Evolutionary conservation across 345 rosid genomes (phyloP).

Genomic region (Salix brachista): DNA sequence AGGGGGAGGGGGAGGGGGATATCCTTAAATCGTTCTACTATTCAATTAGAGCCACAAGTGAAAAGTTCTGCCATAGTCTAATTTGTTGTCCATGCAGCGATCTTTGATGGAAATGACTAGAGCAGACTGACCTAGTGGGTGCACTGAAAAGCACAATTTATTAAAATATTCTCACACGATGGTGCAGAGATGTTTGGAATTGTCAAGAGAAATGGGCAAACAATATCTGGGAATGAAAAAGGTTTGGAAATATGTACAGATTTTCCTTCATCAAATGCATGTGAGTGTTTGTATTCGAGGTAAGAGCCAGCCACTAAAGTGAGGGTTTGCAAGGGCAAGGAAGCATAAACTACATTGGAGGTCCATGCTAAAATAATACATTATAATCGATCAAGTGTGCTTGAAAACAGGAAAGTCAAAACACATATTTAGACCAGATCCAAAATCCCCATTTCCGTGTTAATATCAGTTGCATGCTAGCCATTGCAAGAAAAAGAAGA

Average conservation of each 20-base stretch:
- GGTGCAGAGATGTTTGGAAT: neutral
- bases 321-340: neutral
- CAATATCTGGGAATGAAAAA: neutral
- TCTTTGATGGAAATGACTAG: neutral
- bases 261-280: neutral
- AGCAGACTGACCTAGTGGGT: neutral
- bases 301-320: neutral
- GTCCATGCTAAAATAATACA: neutral
- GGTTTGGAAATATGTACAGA: neutral
- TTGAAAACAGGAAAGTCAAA: neutral
- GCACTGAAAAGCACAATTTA: neutral
- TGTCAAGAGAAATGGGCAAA: neutral
- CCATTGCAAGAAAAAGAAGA: neutral
- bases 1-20: neutral
- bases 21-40: neutral
- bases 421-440: neutral
- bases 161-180: neutral
- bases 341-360: neutral
- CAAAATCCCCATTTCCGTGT: neutral
- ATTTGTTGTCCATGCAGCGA: neutral
- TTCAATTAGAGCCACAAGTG: neutral
- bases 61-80: neutral
- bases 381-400: neutral
- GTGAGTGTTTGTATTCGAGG: neutral
- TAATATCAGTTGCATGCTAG: neutral